Conservation (phyloP, 2,329 filamentous ascomycete genomes). For the Trichoderma aggressivum region DNA sequence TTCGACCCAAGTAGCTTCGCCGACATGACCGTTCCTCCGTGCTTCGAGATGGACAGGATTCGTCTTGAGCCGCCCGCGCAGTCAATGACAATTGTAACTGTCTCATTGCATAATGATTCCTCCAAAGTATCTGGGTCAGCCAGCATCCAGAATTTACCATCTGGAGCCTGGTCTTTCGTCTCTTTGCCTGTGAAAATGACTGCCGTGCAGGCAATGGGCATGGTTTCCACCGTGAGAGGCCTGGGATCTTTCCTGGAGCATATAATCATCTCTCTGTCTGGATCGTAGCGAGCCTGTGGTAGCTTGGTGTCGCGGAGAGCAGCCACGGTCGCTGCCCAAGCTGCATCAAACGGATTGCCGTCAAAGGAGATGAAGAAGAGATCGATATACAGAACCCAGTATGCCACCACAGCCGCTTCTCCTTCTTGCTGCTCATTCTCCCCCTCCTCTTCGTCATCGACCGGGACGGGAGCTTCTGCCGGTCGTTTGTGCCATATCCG, state of each 20-base stretch:
- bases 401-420: conserved; percentile 64
- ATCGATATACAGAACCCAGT: conserved; percentile 94
- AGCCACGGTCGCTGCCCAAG: conserved; percentile 79
- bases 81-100: conserved; percentile 79
- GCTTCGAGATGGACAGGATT: conserved; percentile 75
- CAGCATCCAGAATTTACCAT: conserved; percentile 67
- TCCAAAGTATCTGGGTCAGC: conserved; percentile 88
- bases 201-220: conserved; percentile 76
- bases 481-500: conserved; percentile 65
- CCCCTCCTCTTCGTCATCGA: conserved; percentile 42
- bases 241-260: conserved; percentile 61
- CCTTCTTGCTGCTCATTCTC: conserved; percentile 28
- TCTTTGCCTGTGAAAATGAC: conserved; percentile 70
- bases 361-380: conserved; percentile 92
- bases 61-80: conserved; percentile 48
- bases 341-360: conserved; percentile 86
- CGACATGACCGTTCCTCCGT: conserved; percentile 70
- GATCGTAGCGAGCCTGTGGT: conserved; percentile 78
- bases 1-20: conserved; percentile 62
- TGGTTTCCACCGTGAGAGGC: conserved; percentile 57
- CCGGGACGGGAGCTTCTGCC: conserved; percentile 45
- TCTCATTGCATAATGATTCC: conserved; percentile 79
- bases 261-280: conserved; percentile 72
- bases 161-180: conserved; percentile 39
- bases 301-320: conserved; percentile 75